phyloP scores from a whole-genome alignment of 345 rosid genomes.

The Eucalyptus virginea region DNA sequence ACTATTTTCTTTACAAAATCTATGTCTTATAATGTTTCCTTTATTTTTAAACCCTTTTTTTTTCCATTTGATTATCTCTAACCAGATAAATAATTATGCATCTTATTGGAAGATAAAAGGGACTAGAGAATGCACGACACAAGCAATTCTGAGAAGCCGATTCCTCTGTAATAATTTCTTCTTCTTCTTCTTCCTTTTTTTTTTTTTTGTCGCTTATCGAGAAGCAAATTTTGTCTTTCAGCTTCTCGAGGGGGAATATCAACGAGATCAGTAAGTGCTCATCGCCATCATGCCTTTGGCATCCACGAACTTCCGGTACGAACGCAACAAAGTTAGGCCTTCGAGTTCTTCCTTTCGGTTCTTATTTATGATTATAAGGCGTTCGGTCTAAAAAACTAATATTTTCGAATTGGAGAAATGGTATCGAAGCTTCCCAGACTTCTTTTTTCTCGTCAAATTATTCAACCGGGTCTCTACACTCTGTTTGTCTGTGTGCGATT shows the following conservation, averaged over 20 bases:
- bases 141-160: background rate
- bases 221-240: background rate
- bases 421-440: background rate
- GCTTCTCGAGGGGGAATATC: background rate
- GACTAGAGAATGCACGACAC: background rate
- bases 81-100: background rate
- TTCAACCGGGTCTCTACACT: background rate
- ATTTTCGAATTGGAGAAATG: background rate
- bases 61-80: background rate
- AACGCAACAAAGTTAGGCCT: background rate
- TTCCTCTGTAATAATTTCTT: background rate
- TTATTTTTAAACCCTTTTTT: background rate
- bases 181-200: background rate
- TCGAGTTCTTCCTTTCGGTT: background rate
- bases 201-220: background rate
- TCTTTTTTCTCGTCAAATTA: background rate
- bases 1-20: background rate
- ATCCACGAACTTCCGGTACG: background rate
- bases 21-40: background rate
- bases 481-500: accelerated
- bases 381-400: background rate
- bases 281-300: background rate
- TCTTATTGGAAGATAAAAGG: background rate
- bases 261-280: background rate
- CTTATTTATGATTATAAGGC: background rate